phyloP scores from a whole-genome alignment of 768 basidiomycete species.

The Fomitopsis pulvina region DNA sequence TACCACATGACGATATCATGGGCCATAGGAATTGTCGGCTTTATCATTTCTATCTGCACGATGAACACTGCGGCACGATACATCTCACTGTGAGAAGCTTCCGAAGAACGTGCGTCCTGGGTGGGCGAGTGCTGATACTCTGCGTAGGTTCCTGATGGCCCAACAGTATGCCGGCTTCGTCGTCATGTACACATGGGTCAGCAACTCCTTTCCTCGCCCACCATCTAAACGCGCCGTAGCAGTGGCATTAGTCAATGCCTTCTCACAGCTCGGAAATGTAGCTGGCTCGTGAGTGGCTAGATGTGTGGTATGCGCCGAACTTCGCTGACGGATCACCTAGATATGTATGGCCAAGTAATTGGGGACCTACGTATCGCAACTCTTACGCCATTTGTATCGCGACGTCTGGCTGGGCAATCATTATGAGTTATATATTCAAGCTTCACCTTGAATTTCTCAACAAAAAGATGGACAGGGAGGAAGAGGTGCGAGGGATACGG shows the following conservation, averaged over 20 bases:
- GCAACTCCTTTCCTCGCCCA: constrained; percentile 60
- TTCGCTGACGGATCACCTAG: constrained; percentile 33
- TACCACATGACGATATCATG: constrained; percentile 53
- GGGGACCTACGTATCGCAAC: constrained; percentile 66
- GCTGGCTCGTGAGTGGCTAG: constrained; percentile 45
- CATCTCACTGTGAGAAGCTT: constrained; percentile 48
- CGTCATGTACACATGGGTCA: constrained; percentile 49
- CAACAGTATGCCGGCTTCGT: constrained; percentile 71
- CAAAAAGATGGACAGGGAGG: constrained; percentile 28
- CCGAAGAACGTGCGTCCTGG: neutral
- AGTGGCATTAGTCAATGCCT: constrained; percentile 74
- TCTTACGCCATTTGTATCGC: constrained; percentile 46
- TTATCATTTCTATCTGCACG: constrained; percentile 56
- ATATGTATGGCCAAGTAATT: constrained; percentile 60
- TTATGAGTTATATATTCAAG: constrained; percentile 28
- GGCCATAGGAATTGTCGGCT: constrained; percentile 62
- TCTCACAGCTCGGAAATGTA: constrained; percentile 80
- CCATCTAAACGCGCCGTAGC: constrained; percentile 82
- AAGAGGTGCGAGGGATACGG: constrained; percentile 33
- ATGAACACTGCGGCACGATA: constrained; percentile 60
- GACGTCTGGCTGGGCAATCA: constrained; percentile 24
- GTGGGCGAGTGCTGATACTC: constrained; percentile 16
- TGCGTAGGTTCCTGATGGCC: constrained; percentile 66
- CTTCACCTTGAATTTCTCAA: constrained; percentile 22
- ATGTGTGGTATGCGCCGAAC: neutral